Base-by-base conservation (phyloP, 1,284 basidiomycete genomes). In the Sanghuangporus baumii region DNA sequence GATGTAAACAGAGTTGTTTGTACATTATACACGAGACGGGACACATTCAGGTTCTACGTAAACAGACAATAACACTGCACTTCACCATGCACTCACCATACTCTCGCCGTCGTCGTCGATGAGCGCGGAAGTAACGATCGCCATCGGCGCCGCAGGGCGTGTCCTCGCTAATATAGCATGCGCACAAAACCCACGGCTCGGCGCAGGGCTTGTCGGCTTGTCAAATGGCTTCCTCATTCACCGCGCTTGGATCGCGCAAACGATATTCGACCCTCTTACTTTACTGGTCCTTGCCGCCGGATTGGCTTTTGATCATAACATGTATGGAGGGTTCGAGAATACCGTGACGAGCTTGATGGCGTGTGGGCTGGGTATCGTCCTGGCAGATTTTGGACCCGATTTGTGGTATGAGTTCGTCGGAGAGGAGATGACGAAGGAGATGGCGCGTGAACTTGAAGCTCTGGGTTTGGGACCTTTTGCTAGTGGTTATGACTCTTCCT, bases 191-290 rank as follows among this genome's bases (percentile, higher is more conserved):
- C 68, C 76, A 64, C 77, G 74, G 59, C 67, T 76, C 43, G 75
- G 74, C 64, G 83, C 83, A 14, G 82, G 83, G 11, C 78, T 90
- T 64, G 76, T 90, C 58, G 88, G 88, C 14, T 73, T 90, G 23
- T 90, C 88, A 87, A 88, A 90, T 73, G 88, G 88, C 51, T 79
- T 88, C 23, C 82, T 89, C 48, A 78, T 88, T 60, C 82, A 84
- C 55, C 88, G 89, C 69, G 89, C 89, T 43, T 60, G 57, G 60
- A 71, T 87, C 65, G 79, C 80, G 65, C 87, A 87, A 70, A 79
- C 79, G 69, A 86, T 86, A 18, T 73, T 72, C 58, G 82, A 83
- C 2, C 74, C 76, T 55, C 85, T 88, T 71, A 86, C 88, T 8
- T 88, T 86, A 72, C 72, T 90, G 57, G 84, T 81, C 18, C 82